phyloP scores from a whole-genome alignment of 805 yeast species.

The Pichia thaimueangensis region DNA sequence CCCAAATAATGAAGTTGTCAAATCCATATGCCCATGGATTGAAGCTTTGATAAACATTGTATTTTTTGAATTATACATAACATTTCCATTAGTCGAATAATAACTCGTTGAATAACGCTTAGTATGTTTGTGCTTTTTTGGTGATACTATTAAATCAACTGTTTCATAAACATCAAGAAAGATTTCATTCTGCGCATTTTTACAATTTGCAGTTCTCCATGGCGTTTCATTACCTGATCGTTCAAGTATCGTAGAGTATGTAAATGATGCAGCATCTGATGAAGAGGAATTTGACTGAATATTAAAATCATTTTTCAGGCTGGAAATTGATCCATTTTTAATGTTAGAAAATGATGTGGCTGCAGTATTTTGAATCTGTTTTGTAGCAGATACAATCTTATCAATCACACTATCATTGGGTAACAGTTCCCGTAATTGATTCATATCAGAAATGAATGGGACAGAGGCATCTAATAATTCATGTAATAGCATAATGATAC shows the following conservation, averaged over 20 bases:
- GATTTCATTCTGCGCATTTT: slow-evolving; percentile 74
- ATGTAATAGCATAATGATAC: slow-evolving; percentile 60
- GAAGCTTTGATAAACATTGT: slow-evolving; percentile 40
- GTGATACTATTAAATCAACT: slow-evolving; percentile 46
- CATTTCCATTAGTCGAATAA: neutral
- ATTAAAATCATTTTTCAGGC: slow-evolving; percentile 13
- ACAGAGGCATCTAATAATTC: slow-evolving; percentile 75
- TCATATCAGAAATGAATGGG: slow-evolving; percentile 68
- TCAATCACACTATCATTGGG: slow-evolving; percentile 57
- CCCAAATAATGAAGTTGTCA: slow-evolving; percentile 70
- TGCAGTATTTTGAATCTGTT: slow-evolving; percentile 29
- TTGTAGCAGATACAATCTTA: slow-evolving; percentile 40
- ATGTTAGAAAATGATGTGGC: slow-evolving; percentile 25
- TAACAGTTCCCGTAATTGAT: slow-evolving; percentile 60
- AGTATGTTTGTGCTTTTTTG: slow-evolving; percentile 20
- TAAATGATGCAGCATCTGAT: neutral
- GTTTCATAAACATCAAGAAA: slow-evolving; percentile 76
- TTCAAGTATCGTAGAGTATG: slow-evolving; percentile 23
- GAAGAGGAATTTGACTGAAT: neutral
- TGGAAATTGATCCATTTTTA: slow-evolving; percentile 19
- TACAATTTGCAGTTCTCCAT: slow-evolving; percentile 74
- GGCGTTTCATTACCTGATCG: slow-evolving; percentile 43
- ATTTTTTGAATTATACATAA: neutral
- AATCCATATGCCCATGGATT: slow-evolving; percentile 57
- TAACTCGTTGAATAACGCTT: slow-evolving; percentile 1